Evolutionary conservation across 2,329 filamentous ascomycete genomes (phyloP).

Genomic region (Colletotrichum sp.): DNA sequence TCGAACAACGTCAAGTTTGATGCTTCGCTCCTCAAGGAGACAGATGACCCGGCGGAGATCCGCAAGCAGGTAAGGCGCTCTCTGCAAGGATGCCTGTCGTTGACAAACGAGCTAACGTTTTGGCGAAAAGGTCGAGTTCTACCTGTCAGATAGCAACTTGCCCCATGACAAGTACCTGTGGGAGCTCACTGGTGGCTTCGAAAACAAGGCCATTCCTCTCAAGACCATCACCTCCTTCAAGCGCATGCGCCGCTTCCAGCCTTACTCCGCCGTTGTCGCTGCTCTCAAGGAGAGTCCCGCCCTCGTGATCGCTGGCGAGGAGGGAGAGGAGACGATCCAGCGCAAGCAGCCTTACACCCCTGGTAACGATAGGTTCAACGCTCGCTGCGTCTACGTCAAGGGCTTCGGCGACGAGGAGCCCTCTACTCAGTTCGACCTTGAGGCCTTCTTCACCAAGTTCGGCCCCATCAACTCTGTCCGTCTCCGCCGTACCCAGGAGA

Average conservation of each 20-base stretch:
- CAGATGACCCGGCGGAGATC: slow-evolving; percentile 80
- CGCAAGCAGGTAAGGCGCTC: slow-evolving; percentile 72
- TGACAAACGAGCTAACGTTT: not conserved
- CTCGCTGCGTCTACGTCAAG: slow-evolving; percentile 87
- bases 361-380: slow-evolving; percentile 70
- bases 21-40: slow-evolving; percentile 69
- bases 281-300: slow-evolving; percentile 80
- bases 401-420: slow-evolving; percentile 88
- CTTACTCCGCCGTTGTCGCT: slow-evolving; percentile 80
- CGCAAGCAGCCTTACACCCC: slow-evolving; percentile 75
- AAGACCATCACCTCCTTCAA: slow-evolving; percentile 85
- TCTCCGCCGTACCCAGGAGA: slow-evolving; percentile 76
- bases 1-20: slow-evolving; percentile 74
- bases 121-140: slow-evolving; percentile 80
- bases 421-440: slow-evolving; percentile 90
- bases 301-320: slow-evolving; percentile 76
- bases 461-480: slow-evolving; percentile 84
- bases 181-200: slow-evolving; percentile 74
- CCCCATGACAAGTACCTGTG: slow-evolving; percentile 88
- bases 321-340: slow-evolving; percentile 73
- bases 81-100: not conserved
- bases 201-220: slow-evolving; percentile 83
- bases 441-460: slow-evolving; percentile 85
- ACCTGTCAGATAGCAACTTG: slow-evolving; percentile 92
- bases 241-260: slow-evolving; percentile 95